phyloP scores from a whole-genome alignment of 1,284 basidiomycete genomes.

The Cutaneotrichosporon cutaneum region DNA sequence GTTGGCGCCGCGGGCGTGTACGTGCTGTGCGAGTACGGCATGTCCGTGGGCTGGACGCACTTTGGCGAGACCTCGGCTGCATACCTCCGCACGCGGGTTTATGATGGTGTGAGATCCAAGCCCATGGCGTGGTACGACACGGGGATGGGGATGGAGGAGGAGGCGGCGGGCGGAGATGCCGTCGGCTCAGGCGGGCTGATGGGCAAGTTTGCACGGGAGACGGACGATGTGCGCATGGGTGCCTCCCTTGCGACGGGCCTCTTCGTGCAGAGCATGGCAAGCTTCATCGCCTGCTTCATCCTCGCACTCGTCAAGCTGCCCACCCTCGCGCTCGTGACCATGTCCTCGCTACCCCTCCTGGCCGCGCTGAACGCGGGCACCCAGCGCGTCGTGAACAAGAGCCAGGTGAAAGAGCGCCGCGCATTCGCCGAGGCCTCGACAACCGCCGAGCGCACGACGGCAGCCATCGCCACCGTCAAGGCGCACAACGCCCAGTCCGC shows the following conservation, averaged over 20 bases:
- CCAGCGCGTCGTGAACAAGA: conserved; percentile 63
- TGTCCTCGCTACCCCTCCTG: conserved; percentile 83
- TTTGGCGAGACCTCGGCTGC: conserved; percentile 78
- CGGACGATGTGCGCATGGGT: conserved; percentile 86
- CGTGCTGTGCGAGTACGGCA: conserved; percentile 70
- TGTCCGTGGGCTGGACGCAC: conserved; percentile 79
- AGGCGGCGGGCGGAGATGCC: conserved; percentile 58
- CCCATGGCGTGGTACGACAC: conserved; percentile 85
- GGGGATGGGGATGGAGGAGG: conserved; percentile 69
- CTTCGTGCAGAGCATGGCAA: conserved; percentile 75
- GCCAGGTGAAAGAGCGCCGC: conserved; percentile 65
- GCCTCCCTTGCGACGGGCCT: conserved; percentile 74
- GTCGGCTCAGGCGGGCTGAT: conserved; percentile 88
- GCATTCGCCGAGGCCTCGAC: conserved; percentile 71
- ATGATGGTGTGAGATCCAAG: conserved; percentile 66
- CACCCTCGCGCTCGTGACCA: conserved; percentile 83
- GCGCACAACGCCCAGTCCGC: conserved; percentile 80
- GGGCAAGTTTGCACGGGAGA: conserved; percentile 90
- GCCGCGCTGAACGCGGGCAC: conserved; percentile 72
- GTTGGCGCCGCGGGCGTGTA: conserved; percentile 68
- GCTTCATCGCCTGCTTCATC: conserved; percentile 72
- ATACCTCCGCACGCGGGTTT: conserved; percentile 68
- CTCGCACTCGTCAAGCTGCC: conserved; percentile 81
- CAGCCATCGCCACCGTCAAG: conserved; percentile 87
- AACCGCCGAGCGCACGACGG: conserved; percentile 72